Evolutionary conservation across 306 rosid species (phyloP).

Genomic region (Bauhinia variegata): DNA sequence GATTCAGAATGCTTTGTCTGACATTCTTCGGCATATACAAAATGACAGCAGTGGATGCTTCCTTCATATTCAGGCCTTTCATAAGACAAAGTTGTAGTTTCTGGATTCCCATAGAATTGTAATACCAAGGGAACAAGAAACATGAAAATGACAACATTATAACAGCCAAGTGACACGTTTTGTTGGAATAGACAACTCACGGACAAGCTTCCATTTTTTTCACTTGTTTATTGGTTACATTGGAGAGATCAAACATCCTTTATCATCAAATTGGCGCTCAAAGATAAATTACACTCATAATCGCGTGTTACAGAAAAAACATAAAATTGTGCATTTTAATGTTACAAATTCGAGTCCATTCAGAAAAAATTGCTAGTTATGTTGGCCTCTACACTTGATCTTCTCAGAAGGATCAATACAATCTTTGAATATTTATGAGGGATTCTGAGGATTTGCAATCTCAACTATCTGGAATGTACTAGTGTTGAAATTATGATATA

Average conservation of each 20-base stretch:
- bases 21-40: constrained; percentile 22
- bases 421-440: constrained; percentile 21
- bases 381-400: no score
- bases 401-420: no score
- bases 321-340: no score
- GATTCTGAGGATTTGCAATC: constrained; percentile 3
- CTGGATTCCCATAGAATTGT: constrained; percentile 25
- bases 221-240: no score
- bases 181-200: constrained; percentile 4
- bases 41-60: no score
- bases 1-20: constrained; percentile 14
- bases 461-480: no score
- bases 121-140: constrained; percentile 26
- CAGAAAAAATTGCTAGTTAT: background rate
- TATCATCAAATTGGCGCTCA: no score
- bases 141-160: constrained; percentile 36
- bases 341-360: no score
- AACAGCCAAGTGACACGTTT: constrained; percentile 26
- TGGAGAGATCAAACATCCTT: no score
- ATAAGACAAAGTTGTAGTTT: constrained; percentile 12
- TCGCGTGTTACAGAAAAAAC: background rate
- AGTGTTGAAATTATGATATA: constrained; percentile 23
- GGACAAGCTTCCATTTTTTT: constrained; percentile 13
- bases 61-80: no score
- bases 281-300: no score